Evolutionary conservation across 352 stramenopile species (phyloP).

Genomic region (Globisporangium iwayamae): DNA sequence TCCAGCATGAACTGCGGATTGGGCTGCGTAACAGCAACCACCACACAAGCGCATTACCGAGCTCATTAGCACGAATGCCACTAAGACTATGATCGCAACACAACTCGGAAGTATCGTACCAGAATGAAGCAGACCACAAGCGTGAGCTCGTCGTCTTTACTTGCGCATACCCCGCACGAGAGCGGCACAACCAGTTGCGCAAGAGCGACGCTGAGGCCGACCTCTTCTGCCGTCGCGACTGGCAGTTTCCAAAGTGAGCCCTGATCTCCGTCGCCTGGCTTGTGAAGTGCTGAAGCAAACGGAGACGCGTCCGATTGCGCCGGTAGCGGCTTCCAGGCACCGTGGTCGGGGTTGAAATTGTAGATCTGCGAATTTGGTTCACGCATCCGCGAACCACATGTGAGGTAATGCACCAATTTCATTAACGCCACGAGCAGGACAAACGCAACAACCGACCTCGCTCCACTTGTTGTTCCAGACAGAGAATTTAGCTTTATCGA

Average conservation of each 20-base stretch:
- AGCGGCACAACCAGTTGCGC: constrained; percentile 52
- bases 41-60: background rate
- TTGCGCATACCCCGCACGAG: constrained; percentile 30
- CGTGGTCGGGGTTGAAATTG: constrained; percentile 63
- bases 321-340: constrained; percentile 38
- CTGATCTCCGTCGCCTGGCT: constrained; percentile 18
- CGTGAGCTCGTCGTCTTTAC: constrained; percentile 21
- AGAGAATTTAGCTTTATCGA: constrained; percentile 62
- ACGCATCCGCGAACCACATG: background rate
- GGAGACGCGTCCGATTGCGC: constrained; percentile 30
- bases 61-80: background rate
- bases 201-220: constrained; percentile 35
- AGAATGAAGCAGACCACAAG: constrained; percentile 48
- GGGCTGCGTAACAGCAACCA: constrained; percentile 20
- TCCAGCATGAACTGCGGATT: constrained; percentile 40
- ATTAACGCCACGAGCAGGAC: background rate
- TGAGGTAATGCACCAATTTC: background rate
- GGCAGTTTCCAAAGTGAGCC: constrained; percentile 52
- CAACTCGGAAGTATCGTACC: constrained; percentile 12
- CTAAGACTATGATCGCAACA: background rate
- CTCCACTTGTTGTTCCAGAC: constrained; percentile 84
- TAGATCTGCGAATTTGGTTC: constrained; percentile 41
- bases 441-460: constrained; percentile 32
- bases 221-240: constrained; percentile 33
- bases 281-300: constrained; percentile 25